Evolutionary conservation across 768 basidiomycete species (phyloP), one percentile per base, ranked within the genome.

Genomic region (Russula vinacea): DNA sequence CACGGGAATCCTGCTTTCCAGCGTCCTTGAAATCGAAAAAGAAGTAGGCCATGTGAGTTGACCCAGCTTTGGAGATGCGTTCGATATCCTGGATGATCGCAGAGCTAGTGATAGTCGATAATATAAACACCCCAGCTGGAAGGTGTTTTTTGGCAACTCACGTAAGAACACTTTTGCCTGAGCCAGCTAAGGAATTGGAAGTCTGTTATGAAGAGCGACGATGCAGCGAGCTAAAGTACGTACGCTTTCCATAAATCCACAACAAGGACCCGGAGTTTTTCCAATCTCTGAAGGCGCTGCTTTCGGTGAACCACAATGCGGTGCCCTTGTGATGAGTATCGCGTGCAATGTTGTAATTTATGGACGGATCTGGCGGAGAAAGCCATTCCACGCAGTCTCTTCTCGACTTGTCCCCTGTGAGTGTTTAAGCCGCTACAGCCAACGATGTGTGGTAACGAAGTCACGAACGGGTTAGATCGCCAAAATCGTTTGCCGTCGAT

Each of bases 11-110:
- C 37, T 39, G 55, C 11, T 56, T 56, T 29, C 24, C 24, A 2
- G 17, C 1, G 24, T 56, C 55, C 17, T 56, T 56, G 55, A 56
- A 56, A 19, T 56, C 55, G 9, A 56, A 56, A 5, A 40, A 56
- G 10, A 42, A 56, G 17, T 56, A 56, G 3, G 39, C 24, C 16
- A 56, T 19, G 26, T 16, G 10, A 9, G 55, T 40, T 9, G 16
- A 22, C 9, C 8, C 10, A 2, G 9, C 11, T 14, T 56, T 8
- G 9, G 26, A 39, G 14, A 56, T 56, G 9, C 13, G 16, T 24
- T 56, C 16, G 39, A 56, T 56, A 24, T 56, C 55, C 24, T 56
- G 14, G 17, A 56, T 56, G 17, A 56, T 42, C 6, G 24, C 4
- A 42, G 55, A 56, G 5, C 55, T 56, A 19, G 22, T 5, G 1